Evolutionary conservation across 345 rosid genomes (phyloP), one percentile per base, ranked within the genome.

Genomic region (Citrus hindsii): DNA sequence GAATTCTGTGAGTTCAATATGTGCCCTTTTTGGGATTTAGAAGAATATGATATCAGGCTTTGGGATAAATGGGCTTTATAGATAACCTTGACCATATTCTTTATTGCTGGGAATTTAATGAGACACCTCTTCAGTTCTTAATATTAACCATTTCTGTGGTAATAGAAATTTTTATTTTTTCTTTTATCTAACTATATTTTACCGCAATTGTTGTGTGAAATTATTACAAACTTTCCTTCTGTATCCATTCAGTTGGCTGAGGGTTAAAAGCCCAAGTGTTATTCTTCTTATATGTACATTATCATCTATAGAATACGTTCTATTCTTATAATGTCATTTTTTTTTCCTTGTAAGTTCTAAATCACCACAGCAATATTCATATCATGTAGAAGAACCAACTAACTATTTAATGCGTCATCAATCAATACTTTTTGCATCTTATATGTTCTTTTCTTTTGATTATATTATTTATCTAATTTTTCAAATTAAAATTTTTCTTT

Each of bases 1-100:
- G 79, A 88, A 79, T 76, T 79, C 89, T 66, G 99, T 96, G 81
- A 89, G 97, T 81, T 69, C 55, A 74, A 72, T 63, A 27, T 53
- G 9, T 66, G 32, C 68, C 72, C 37, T 56, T 71, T 38, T 76
- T 61, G 25, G 53, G 76, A 42, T 55, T n/a, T 5, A 16, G 28
- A 55, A 25, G 33, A 68, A 9, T 56, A 37, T 56, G 12, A 37
- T 38, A n/a, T 32, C 25, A 66, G 56, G 53, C 71, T 60, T 48
- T 75, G 65, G 33, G 28, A 65, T 37, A 13, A 22, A 58, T 8
- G 53, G 59, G 25, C 74, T 64, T 67, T 56, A 38, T n/a, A 13
- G 68, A 28, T 13, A 73, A 35, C 9, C 9, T 70, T 75, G 58
- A 51, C 25, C n/a, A 37, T 75, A 37, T 70, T 69, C 37, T 48